Percentiles rank a stretch among this genome's conserved stretches.
phyloP scores from a whole-genome alignment of 345 rosid species.

The Pelargonium nanum region DNA sequence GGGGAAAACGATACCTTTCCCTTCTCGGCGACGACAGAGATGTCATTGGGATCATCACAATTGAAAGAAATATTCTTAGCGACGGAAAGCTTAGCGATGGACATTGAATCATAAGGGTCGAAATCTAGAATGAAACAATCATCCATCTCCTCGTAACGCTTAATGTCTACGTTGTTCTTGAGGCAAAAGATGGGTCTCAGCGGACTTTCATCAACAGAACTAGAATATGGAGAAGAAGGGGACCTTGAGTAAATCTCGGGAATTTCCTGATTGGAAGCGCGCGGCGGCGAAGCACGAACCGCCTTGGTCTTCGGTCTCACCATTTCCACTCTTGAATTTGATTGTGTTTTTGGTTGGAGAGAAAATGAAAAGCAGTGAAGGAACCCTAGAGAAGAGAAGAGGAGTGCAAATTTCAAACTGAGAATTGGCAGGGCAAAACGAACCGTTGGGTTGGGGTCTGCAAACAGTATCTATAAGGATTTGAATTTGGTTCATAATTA shows the following conservation, averaged over 20 bases:
- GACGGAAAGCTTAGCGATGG: constrained; percentile 3
- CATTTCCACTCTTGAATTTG: background rate
- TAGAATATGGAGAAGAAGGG: background rate
- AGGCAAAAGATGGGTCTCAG: constrained; percentile 27
- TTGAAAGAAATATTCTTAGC: background rate
- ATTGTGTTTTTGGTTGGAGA: background rate
- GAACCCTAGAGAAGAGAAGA: background rate
- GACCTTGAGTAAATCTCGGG: background rate
- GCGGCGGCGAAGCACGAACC: background rate
- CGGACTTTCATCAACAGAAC: constrained; percentile 11
- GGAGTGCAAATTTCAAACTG: too few relatives aligned
- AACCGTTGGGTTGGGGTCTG: too few relatives aligned
- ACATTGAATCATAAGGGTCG: constrained; percentile 32
- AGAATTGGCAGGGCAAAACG: too few relatives aligned
- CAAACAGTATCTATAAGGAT: too few relatives aligned
- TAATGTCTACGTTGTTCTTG: constrained; percentile 22
- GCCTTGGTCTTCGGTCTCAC: background rate
- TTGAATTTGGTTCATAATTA: too few relatives aligned
- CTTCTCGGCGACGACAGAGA: constrained; percentile 27
- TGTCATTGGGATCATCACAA: constrained; percentile 5
- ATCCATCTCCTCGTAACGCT: constrained; percentile 30
- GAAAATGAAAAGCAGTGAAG: background rate
- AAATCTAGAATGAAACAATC: constrained; percentile 63
- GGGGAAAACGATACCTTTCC: constrained; percentile 30
- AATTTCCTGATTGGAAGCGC: background rate